Evolutionary conservation across 1,284 basidiomycete species (phyloP), one percentile per base, ranked within the genome.

Genomic region (Lignosus rhinocerotis): DNA sequence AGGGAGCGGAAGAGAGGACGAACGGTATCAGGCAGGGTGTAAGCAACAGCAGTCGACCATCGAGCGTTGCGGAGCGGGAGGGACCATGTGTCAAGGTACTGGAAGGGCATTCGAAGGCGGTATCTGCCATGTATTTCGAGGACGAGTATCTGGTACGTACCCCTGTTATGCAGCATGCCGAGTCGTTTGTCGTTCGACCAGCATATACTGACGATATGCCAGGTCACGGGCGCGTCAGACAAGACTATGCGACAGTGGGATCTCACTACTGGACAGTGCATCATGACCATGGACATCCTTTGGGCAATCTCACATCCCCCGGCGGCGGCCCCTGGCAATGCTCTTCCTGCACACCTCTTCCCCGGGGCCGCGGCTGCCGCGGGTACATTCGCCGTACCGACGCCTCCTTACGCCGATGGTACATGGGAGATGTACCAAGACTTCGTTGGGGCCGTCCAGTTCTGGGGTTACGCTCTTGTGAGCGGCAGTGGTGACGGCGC

Each of bases 211-310:
- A 60, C 45, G 25, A 25, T 25, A 25, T 25, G 52, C 12, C 64
- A 93, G 93, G 92, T 98, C 11, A 97, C 96, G 2, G 97, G 97
- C 49, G 96, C 96, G 3, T 94, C 93, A 3, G 97, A 99, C 79
- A 98, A 98, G 78, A 99, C 97, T 1, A 83, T 99, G 58, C 90
- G 96, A 2, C 96, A 99, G 73, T 99, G 97, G 97, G 96, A 99
- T 72, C 85, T 99, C 56, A 86, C 87, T 41, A 98, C 96, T 0
- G 96, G 96, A 5, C 96, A 99, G 79, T 98, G 96, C 73, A 90
- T 99, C 51, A 88, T 98, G 79, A 97, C 96, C 11, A 99, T 99
- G 97, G 97, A 99, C 75, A 97, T 99, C 61, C 85, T 99, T 17
- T 99, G 97, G 97, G 96, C 96, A 3, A 98, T 99, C 67, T 94